These are phyloP conservation scores for Tubosaeta sp. DNA, from an alignment of 768 basidiomycete genomes.

Conservation along the genomic window DNA sequence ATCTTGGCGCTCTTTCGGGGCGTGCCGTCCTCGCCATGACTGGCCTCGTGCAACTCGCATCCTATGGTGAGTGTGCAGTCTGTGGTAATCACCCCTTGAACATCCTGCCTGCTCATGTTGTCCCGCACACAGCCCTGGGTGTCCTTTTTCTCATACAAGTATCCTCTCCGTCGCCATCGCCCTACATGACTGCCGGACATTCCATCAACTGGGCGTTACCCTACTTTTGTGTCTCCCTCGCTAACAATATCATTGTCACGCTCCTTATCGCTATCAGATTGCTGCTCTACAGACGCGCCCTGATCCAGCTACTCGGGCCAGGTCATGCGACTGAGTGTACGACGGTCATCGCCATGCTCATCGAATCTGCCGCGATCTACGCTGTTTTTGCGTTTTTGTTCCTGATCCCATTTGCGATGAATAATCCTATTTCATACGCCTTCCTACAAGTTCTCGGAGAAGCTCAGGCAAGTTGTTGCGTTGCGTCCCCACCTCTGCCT, in stretches of 20 bases:
- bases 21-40: constrained; percentile 15
- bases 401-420: constrained; percentile 23
- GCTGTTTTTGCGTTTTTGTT: constrained; percentile 25
- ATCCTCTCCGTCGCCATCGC: constrained; percentile 26
- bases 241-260: constrained; percentile 23
- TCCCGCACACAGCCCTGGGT: constrained; percentile 16
- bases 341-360: constrained; percentile 21
- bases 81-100: not conserved
- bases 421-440: constrained; percentile 26
- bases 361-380: constrained; percentile 30
- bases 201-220: constrained; percentile 25
- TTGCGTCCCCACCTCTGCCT: not conserved
- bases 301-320: constrained; percentile 16
- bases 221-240: constrained; percentile 25
- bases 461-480: constrained; percentile 24
- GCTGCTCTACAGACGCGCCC: constrained; percentile 22
- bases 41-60: constrained; percentile 23
- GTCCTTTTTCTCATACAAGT: constrained; percentile 23
- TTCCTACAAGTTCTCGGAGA: constrained; percentile 35
- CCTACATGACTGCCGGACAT: constrained; percentile 14
- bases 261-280: constrained; percentile 26
- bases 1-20: constrained; percentile 11
- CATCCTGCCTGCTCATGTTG: not conserved
- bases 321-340: constrained; percentile 23
- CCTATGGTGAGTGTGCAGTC: constrained; percentile 18